Conservation (phyloP, 441 rosid species). For the Francoa sonchifolia region DNA sequence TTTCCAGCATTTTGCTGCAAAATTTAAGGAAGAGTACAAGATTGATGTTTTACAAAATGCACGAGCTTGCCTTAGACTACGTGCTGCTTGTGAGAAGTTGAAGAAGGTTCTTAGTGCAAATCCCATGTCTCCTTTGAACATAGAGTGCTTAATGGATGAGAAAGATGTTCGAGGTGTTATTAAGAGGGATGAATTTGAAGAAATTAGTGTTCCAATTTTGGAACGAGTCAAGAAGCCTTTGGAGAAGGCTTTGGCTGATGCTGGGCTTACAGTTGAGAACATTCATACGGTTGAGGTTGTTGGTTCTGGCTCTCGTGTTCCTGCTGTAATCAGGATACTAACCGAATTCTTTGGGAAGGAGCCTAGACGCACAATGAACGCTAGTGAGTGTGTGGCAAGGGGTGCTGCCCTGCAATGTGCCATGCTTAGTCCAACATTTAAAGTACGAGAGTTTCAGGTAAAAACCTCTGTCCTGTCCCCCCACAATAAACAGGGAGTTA, state of each 20-base stretch:
- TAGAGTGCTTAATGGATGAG: slow-evolving; percentile 95
- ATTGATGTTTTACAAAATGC: slow-evolving; percentile 85
- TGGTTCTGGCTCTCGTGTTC: slow-evolving; percentile 84
- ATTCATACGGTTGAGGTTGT: slow-evolving; percentile 87
- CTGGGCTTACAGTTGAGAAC: slow-evolving; percentile 59
- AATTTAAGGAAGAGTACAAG: slow-evolving; percentile 78
- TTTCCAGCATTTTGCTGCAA: slow-evolving; percentile 63
- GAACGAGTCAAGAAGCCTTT: slow-evolving; percentile 84
- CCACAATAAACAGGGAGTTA: too few species aligned
- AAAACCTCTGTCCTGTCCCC: neutral
- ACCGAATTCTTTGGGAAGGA: slow-evolving; percentile 91
- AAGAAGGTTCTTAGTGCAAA: slow-evolving; percentile 95
- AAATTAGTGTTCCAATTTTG: slow-evolving; percentile 67
- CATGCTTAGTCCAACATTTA: slow-evolving; percentile 89
- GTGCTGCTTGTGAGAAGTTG: slow-evolving; percentile 78
- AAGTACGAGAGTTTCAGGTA: slow-evolving; percentile 97
- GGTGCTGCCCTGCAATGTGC: slow-evolving; percentile 96
- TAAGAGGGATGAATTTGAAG: slow-evolving; percentile 88
- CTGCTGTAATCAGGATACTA: slow-evolving; percentile 64
- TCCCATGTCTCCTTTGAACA: slow-evolving; percentile 76
- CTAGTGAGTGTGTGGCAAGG: slow-evolving; percentile 92
- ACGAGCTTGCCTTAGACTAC: slow-evolving; percentile 71
- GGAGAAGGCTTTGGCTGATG: slow-evolving; percentile 83
- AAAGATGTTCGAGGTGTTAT: slow-evolving; percentile 82
- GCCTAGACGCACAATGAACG: slow-evolving; percentile 94